A percentile compares a stretch with the other conserved stretches of the same genome.
phyloP scores from a whole-genome alignment of 2,329 filamentous ascomycete genomes.

The Massarina eburnea region DNA sequence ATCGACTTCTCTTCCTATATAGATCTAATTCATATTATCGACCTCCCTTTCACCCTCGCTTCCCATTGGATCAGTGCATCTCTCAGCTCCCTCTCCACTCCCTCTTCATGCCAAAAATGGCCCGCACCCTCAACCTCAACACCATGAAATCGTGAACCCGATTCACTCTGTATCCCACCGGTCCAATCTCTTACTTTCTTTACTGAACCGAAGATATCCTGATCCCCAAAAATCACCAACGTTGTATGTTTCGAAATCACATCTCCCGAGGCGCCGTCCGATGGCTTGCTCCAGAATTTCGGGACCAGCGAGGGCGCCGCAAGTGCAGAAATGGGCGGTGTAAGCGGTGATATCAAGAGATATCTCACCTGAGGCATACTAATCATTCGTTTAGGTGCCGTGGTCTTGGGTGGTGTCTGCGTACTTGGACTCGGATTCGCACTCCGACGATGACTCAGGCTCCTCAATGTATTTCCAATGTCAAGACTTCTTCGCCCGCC shows the following conservation, averaged over 20 bases:
- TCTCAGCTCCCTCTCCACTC: conserved; percentile 44
- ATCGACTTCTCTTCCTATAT: neutral
- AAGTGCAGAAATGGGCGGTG: conserved; percentile 45
- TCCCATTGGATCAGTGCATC: conserved; percentile 46
- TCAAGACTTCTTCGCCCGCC: conserved; percentile 36
- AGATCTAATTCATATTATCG: too few species aligned
- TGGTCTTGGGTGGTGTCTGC: conserved; percentile 8
- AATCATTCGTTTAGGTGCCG: conserved; percentile 4
- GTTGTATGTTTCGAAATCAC: conserved; percentile 45
- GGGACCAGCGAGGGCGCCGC: conserved; percentile 34
- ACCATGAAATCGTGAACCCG: conserved; percentile 40
- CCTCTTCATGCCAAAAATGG: conserved; percentile 53
- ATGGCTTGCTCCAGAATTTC: conserved; percentile 28
- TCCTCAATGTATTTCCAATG: conserved; percentile 25
- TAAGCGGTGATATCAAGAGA: conserved; percentile 51
- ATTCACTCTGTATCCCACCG: conserved; percentile 49
- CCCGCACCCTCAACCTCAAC: conserved; percentile 52
- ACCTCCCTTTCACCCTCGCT: conserved; percentile 7
- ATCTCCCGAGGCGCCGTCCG: conserved; percentile 13
- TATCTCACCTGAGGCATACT: conserved; percentile 36
- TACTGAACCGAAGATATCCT: conserved; percentile 71
- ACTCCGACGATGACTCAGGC: conserved; percentile 28
- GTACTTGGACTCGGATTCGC: conserved; percentile 7
- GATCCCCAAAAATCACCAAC: conserved; percentile 72
- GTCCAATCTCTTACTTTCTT: conserved; percentile 69